Evolutionary conservation across 2,329 filamentous ascomycete species (phyloP).

Genomic region (Tricladium varicosporioides): DNA sequence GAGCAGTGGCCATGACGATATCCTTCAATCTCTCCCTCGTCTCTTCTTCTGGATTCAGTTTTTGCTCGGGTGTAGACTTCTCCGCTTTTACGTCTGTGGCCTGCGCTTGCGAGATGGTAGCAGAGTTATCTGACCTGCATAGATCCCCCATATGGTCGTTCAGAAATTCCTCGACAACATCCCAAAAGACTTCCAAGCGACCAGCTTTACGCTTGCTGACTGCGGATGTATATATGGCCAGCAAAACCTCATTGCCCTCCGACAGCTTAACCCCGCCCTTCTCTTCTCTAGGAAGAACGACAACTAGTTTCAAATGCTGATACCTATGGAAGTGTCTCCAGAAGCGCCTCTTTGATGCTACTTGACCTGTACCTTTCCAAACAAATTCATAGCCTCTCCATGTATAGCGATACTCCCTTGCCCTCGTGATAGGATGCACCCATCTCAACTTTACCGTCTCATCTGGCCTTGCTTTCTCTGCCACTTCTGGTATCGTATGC

Average conservation of each 20-base stretch:
- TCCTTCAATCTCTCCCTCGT: constrained; percentile 10
- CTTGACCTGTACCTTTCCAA: constrained; percentile 13
- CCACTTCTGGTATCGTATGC: not conserved
- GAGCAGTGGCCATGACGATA: constrained; percentile 11
- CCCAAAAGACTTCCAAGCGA: constrained; percentile 13
- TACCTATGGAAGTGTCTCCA: constrained; percentile 5
- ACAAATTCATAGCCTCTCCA: constrained; percentile 13
- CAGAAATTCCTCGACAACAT: constrained; percentile 10
- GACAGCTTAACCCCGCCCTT: too few species aligned
- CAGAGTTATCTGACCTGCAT: not conserved
- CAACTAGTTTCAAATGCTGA: constrained; percentile 17
- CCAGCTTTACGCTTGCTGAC: constrained; percentile 12
- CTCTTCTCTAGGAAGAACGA: not conserved
- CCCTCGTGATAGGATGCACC: constrained; percentile 4
- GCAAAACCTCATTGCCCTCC: not conserved
- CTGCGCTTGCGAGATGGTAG: too few species aligned
- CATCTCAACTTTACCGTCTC: constrained; percentile 13
- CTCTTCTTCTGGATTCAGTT: not conserved
- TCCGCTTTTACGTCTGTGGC: too few species aligned
- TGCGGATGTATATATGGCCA: constrained; percentile 13
- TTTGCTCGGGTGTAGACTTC: too few species aligned
- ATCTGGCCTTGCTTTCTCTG: constrained; percentile 11
- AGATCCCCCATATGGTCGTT: not conserved
- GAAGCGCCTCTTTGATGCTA: not conserved
- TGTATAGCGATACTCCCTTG: constrained; percentile 13